Conservation (phyloP, 352 stramenopile species). For the Phytophthora chlamydospora region DNA sequence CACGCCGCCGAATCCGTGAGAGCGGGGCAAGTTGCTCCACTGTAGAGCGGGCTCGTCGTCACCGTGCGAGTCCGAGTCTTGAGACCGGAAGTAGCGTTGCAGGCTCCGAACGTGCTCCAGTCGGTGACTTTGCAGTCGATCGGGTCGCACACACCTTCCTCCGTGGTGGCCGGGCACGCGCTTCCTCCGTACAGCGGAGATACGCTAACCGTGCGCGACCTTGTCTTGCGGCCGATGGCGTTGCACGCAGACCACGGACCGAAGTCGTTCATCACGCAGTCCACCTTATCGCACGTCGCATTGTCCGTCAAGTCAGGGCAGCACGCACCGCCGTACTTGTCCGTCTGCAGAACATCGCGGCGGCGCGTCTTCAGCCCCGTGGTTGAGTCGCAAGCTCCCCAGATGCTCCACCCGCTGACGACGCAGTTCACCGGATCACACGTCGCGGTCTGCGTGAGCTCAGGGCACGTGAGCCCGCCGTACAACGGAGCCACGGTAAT, state of each 20-base stretch:
- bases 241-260: conserved; percentile 41
- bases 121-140: conserved; percentile 53
- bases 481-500: conserved; percentile 47
- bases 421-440: conserved; percentile 69
- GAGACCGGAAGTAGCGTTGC: conserved; percentile 31
- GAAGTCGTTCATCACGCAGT: conserved; percentile 50
- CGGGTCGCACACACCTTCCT: conserved; percentile 41
- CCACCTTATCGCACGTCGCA: conserved; percentile 36
- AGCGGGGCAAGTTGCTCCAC: conserved; percentile 38
- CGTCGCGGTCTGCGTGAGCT: conserved; percentile 35
- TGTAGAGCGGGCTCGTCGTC: conserved; percentile 38
- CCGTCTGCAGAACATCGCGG: conserved; percentile 40
- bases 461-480: conserved; percentile 47
- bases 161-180: conserved; percentile 32
- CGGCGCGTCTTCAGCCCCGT: conserved; percentile 42
- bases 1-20: conserved; percentile 40
- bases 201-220: conserved; percentile 33
- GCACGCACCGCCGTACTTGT: conserved; percentile 39
- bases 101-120: conserved; percentile 47
- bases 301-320: conserved; percentile 40
- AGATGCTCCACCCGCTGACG: conserved; percentile 50
- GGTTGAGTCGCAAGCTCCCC: conserved; percentile 35
- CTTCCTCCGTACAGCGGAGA: conserved; percentile 47
- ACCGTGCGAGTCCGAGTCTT: conserved; percentile 50
- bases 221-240: conserved; percentile 36